Evolutionary conservation across 805 yeast genomes (phyloP).

Genomic region (Barnettozyma vustinii): DNA sequence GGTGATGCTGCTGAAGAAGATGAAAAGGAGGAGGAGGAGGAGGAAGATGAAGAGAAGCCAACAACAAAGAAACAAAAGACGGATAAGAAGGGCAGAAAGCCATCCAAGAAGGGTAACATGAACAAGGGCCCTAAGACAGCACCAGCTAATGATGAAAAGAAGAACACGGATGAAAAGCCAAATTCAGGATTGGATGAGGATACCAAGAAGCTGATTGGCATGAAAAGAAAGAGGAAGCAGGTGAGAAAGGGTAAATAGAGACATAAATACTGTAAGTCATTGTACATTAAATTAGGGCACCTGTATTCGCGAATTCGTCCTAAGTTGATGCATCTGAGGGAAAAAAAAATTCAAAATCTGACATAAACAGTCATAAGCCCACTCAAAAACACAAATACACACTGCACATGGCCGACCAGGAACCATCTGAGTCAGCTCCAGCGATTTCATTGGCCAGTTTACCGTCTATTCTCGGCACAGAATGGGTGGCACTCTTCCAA

Average conservation of each 20-base stretch:
- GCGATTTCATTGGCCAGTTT: not conserved
- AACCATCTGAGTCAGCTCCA: not conserved
- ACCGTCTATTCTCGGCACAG: conserved; percentile 46
- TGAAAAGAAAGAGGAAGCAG: conserved; percentile 63
- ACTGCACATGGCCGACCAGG: not conserved
- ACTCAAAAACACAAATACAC: not conserved
- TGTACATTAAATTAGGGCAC: not conserved
- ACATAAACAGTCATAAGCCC: not conserved
- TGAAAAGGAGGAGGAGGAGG: conserved; percentile 17
- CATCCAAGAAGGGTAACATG: conserved; percentile 38
- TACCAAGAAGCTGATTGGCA: conserved; percentile 59
- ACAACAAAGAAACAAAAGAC: conserved; percentile 12
- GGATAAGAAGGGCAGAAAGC: conserved; percentile 16
- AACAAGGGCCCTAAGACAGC: conserved; percentile 32
- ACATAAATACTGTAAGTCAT: not conserved
- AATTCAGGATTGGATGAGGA: conserved; percentile 44
- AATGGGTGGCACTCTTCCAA: conserved; percentile 60
- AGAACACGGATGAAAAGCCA: conserved; percentile 3
- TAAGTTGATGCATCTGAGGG: not conserved
- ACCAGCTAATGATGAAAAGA: conserved; percentile 10
- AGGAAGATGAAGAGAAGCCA: conserved; percentile 14
- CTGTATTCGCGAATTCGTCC: not conserved
- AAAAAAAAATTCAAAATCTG: not conserved
- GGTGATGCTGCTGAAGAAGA: conserved; percentile 16
- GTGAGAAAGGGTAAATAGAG: conserved; percentile 29